Evolutionary conservation across 768 basidiomycete genomes (phyloP), one percentile per base, ranked within the genome.

Genomic region (Lentinula guzmanii): DNA sequence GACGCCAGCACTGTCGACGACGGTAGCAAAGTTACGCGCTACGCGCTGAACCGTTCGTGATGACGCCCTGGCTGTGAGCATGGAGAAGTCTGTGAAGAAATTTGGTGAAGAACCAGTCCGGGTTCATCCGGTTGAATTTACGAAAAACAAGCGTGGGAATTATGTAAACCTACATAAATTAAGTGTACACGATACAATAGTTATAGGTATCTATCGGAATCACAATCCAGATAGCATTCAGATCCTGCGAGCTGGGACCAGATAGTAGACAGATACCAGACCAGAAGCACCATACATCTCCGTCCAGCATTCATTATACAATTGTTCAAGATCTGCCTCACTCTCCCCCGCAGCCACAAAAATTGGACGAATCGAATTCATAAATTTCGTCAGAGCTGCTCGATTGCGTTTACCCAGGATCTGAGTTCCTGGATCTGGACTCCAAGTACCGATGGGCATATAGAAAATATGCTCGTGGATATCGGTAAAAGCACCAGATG

Each of bases 11-110:
- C 82, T 79, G 68, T 93, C 90, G 65, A 89, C 86, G 60, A 88
- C 88, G 58, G 93, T 91, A 62, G 94, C 92, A 74, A 93, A 94
- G 35, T 81, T 81, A 69, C 89, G 87, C 71, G 79, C 81, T 28
- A 56, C 41, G 72, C 83, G 85, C 76, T 81, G 80, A 15, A 78
- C 76, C 67, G 71, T 78, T 72, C 82, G 82, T 72, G 81, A 75
- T 75, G 84, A 84, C 77, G 83, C 77, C 74, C 84, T 84, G 66
- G 82, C 77, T 70, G 80, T 79, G 71, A 87, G 75, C 86, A 89
- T 87, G 60, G 70, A 67, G 69, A 69, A 73, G 37, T 54, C 9
- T 70, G 76, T 74, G 72, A 68, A 63, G 65, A 62, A 63, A 67
- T 65, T 70, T 70, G 68, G 48, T 39, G 48, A 41, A 37, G 41